Conservation (phyloP, 257 asterid species). For the Ilex asprella region DNA sequence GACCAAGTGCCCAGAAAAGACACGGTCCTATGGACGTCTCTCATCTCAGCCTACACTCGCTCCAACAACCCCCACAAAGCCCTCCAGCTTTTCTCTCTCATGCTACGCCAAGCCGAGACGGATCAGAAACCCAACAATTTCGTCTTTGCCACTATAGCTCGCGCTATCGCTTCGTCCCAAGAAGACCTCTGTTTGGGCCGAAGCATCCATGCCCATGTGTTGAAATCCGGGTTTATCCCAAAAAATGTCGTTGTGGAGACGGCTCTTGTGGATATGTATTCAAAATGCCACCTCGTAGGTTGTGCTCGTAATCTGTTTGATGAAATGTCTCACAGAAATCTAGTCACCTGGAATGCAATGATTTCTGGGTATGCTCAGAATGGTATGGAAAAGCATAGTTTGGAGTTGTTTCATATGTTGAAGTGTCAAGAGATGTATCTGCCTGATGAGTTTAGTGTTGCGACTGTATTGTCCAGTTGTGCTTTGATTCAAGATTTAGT, state of each 20-base stretch:
- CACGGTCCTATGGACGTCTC: constrained; percentile 34
- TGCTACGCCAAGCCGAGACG: constrained; percentile 15
- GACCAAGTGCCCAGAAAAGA: constrained; percentile 35
- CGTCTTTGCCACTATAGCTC: constrained; percentile 30
- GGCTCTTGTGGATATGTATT: constrained; percentile 30
- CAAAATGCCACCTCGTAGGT: constrained; percentile 20
- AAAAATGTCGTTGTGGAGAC: constrained; percentile 20
- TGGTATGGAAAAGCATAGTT: constrained; percentile 19
- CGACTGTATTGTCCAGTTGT: constrained; percentile 25
- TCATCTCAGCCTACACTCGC: constrained; percentile 34
- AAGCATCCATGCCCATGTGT: constrained; percentile 19
- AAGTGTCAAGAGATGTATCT: constrained; percentile 12
- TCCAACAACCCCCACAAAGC: constrained; percentile 20
- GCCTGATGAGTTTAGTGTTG: constrained; percentile 35
- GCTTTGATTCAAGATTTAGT: constrained; percentile 16
- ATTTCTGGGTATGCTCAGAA: constrained; percentile 28
- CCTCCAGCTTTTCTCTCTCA: constrained; percentile 25
- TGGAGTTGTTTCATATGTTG: constrained; percentile 27
- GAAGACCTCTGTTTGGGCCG: constrained; percentile 23
- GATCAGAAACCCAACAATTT: constrained; percentile 23
- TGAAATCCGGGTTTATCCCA: constrained; percentile 19
- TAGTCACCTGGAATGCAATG: constrained; percentile 38
- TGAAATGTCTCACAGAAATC: constrained; percentile 31
- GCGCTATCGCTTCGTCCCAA: constrained; percentile 31
- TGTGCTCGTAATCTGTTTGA: constrained; percentile 25